Base-by-base conservation (phyloP, 129 eudicot genomes). In the Kitagawia praeruptora region DNA sequence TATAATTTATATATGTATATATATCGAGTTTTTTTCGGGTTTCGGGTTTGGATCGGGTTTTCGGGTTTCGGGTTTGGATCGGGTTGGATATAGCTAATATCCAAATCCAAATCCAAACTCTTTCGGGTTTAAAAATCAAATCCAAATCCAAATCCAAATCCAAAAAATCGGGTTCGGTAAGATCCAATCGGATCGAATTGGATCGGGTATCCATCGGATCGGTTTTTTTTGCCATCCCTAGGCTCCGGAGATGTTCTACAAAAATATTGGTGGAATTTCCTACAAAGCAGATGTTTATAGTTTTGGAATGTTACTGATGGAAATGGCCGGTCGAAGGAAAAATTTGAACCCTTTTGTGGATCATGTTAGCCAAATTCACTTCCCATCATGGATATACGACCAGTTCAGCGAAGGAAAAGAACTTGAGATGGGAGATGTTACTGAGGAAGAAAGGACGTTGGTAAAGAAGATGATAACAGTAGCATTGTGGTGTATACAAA, bases 221-320 rank as follows among this genome's bases (percentile, higher is more conserved):
- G n/a, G n/a, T n/a, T n/a, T n/a, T n/a, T n/a, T n/a, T n/a, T n/a
- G n/a, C n/a, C n/a, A n/a, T n/a, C n/a, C n/a, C n/a, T n/a, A n/a
- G n/a, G n/a, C n/a, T n/a, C 75, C 75, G 4, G 75, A 28, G 42
- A 34, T 70, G 44, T 70, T 70, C 21, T 74, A 74, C 56, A 74
- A 74, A 74, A 15, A 42, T 15, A 74, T 74, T 21, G 77, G 77
- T 15, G 77, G 77, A 9, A 45, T 74, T 23, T 74, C 77, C 44
- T 40, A 74, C 51, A 74, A 74, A 46, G 77, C 70, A 64, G 75
- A 71, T 39, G 75, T 71, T 1, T 71, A 72, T 16, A 72, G 76
- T 15, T 72, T 39, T n/a, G 77, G 77, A 66, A 28, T 66, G 71
- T 66, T 66, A 12, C 18, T 64, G 13, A 27, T 64, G 70, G 70